Conservation (phyloP, 139 green algal genomes). For the Yamagishiella unicocca region DNA sequence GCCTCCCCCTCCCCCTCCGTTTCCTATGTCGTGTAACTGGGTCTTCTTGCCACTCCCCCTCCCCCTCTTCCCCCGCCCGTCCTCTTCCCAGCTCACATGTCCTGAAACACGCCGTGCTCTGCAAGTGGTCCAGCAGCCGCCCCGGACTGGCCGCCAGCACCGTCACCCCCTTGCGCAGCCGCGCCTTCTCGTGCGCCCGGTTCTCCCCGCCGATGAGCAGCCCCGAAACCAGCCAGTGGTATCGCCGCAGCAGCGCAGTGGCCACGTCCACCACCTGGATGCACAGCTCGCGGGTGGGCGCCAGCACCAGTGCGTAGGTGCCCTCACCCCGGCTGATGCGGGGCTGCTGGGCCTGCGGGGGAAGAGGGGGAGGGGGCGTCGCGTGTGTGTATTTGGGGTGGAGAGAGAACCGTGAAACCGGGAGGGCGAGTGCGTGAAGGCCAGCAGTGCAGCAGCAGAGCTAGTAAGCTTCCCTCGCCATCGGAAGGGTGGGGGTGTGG, state of each 20-base stretch:
- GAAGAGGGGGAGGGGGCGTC: too few relatives aligned
- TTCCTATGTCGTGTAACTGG: neutral
- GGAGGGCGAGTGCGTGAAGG: neutral
- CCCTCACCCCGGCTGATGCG: conserved; percentile 77
- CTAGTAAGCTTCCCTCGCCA: neutral
- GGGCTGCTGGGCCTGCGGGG: conserved; percentile 44
- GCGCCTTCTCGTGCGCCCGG: conserved; percentile 92
- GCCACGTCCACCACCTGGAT: conserved; percentile 71
- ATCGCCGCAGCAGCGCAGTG: conserved; percentile 39
- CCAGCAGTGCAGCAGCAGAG: neutral
- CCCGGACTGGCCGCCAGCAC: conserved; percentile 91
- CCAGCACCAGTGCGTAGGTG: conserved; percentile 84
- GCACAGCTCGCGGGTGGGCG: conserved; percentile 91
- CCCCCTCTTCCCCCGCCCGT: neutral
- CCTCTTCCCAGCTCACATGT: conserved; percentile 39
- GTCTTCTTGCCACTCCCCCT: neutral
- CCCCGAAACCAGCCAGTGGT: conserved; percentile 62
- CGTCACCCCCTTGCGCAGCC: conserved; percentile 92
- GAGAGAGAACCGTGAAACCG: too few relatives aligned
- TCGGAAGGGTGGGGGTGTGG: too few relatives aligned
- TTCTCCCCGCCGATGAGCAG: conserved; percentile 85
- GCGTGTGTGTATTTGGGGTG: too few relatives aligned
- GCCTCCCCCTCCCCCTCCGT: too few relatives aligned
- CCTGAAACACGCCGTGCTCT: conserved; percentile 81
- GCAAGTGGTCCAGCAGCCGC: conserved; percentile 95